Conservation (phyloP, 1,284 basidiomycete genomes). For the Microbotryum saponariae region DNA sequence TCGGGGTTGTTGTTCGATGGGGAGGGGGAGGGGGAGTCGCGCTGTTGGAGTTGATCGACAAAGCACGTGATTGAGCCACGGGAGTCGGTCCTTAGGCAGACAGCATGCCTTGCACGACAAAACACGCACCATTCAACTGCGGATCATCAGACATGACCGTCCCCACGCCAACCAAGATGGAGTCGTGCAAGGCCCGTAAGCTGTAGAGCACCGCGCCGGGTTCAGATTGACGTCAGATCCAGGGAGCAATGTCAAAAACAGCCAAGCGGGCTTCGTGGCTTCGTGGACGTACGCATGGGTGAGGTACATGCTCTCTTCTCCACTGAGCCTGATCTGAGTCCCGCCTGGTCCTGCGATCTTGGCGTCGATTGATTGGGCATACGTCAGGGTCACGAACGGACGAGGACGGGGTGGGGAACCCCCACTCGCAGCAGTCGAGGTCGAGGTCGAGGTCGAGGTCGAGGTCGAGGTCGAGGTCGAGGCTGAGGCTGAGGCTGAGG, state of each 20-base stretch:
- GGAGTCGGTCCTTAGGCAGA: not conserved
- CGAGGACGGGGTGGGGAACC: too few species aligned
- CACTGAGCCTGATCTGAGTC: conserved; percentile 71
- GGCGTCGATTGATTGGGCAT: conserved; percentile 88
- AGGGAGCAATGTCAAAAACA: too few species aligned
- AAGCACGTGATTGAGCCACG: conserved; percentile 29
- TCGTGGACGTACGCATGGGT: conserved; percentile 66
- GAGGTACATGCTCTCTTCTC: conserved; percentile 82
- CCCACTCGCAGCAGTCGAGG: too few species aligned
- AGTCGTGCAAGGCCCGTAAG: conserved; percentile 66
- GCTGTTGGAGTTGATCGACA: conserved; percentile 37
- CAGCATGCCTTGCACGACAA: not conserved
- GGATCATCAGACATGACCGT: conserved; percentile 89
- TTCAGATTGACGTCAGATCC: not conserved
- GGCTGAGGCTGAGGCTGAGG: too few species aligned
- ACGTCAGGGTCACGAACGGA: conserved; percentile 67
- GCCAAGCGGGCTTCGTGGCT: not conserved
- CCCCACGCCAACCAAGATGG: conserved; percentile 81
- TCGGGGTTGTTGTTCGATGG: conserved; percentile 51
- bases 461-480: too few species aligned
- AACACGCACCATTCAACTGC: conserved; percentile 72
- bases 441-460: too few species aligned
- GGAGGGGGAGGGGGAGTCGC: conserved; percentile 39
- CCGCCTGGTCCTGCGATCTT: conserved; percentile 76
- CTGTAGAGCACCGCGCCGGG: conserved; percentile 15